phyloP scores from a whole-genome alignment of 371 early-diverging fungal species.

The Apophysomyces ossiformis region DNA sequence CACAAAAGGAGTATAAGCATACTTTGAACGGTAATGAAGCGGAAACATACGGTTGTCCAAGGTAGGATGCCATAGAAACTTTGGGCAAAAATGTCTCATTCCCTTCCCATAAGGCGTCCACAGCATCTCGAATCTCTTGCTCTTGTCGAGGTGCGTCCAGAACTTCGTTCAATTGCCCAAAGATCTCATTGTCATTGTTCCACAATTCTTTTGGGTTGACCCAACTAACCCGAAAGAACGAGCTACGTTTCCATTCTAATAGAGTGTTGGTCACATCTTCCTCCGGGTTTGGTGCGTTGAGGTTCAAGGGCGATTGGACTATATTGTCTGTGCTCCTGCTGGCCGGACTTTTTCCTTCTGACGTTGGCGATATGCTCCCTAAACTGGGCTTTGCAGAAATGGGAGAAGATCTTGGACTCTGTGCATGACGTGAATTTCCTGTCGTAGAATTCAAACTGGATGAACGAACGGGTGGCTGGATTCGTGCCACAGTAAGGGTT shows the following conservation, averaged over 20 bases:
- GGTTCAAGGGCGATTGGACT: not conserved
- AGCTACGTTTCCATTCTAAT: conserved; percentile 38
- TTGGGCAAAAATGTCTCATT: conserved; percentile 25
- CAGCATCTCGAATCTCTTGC: conserved; percentile 16
- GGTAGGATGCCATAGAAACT: conserved; percentile 34
- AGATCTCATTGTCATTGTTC: conserved; percentile 19
- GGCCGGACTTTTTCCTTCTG: conserved; percentile 7
- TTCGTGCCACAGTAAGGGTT: conserved; percentile 1
- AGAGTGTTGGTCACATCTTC: conserved; percentile 24
- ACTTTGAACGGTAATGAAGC: not conserved
- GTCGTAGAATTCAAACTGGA: conserved; percentile 16
- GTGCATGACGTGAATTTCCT: not conserved
- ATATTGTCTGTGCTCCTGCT: conserved; percentile 1
- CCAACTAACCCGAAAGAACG: conserved; percentile 27
- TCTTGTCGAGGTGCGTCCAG: not conserved
- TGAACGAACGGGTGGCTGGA: conserved; percentile 20
- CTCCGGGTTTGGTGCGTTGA: not conserved
- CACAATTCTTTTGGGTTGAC: conserved; percentile 13
- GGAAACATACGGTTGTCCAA: conserved; percentile 35
- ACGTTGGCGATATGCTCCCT: not conserved
- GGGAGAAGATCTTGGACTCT: not conserved
- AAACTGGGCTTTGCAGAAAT: not conserved
- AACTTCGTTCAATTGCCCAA: conserved; percentile 25
- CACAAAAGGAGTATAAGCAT: not conserved
- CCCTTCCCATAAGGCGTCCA: conserved; percentile 31